These are phyloP conservation scores for Phytophthora multivora DNA, from an alignment of 352 stramenopile species.

Conservation along the genomic window DNA sequence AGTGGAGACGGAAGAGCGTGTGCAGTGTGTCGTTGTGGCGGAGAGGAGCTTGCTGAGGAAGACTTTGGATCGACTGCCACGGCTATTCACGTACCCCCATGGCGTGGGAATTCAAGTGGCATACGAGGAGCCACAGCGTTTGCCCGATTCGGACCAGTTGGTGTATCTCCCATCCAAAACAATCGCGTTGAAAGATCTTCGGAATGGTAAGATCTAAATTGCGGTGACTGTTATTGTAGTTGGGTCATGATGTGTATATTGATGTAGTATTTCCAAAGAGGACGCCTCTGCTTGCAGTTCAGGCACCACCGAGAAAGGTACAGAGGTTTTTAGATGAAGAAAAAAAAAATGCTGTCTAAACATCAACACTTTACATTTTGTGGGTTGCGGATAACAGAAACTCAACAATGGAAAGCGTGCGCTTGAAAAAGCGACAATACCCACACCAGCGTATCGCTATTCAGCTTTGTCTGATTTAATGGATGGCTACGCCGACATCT, in stretches of 20 bases:
- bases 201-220: slow-evolving; percentile 19
- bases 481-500: slow-evolving; percentile 60
- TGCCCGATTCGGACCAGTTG: slow-evolving; percentile 66
- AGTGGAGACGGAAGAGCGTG: slow-evolving; percentile 64
- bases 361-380: neutral
- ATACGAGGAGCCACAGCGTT: slow-evolving; percentile 57
- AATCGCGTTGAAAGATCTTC: slow-evolving; percentile 48
- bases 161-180: slow-evolving; percentile 49
- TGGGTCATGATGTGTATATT: neutral
- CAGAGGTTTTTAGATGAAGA: too few relatives aligned
- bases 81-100: slow-evolving; percentile 41
- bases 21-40: slow-evolving; percentile 61
- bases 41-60: slow-evolving; percentile 63
- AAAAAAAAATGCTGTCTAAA: neutral
- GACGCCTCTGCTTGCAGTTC: slow-evolving; percentile 3
- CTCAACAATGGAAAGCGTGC: slow-evolving; percentile 50
- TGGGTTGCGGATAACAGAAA: slow-evolving; percentile 11
- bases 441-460: slow-evolving; percentile 59
- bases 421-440: slow-evolving; percentile 37
- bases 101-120: slow-evolving; percentile 51
- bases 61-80: slow-evolving; percentile 36
- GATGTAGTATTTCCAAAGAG: slow-evolving; percentile 3
- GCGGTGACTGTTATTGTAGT: slow-evolving; percentile 1
- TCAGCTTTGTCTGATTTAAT: slow-evolving; percentile 59
- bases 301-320: slow-evolving; percentile 18